Evolutionary conservation across 345 rosid species (phyloP), one percentile per base, ranked within the genome.

Genomic region (Populus ilicifolia): DNA sequence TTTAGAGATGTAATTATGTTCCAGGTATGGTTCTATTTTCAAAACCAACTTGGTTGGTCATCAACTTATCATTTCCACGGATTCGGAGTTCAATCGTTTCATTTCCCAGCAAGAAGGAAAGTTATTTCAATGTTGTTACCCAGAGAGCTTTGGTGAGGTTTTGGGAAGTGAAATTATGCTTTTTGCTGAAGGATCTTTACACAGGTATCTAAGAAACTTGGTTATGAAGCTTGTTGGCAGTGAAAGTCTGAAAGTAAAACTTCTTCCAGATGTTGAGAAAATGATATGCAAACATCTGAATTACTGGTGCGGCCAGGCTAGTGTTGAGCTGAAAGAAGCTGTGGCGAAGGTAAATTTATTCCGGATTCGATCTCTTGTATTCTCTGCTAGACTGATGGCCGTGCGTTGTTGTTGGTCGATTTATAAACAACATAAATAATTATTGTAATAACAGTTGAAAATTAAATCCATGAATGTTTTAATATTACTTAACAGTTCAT

Each of bases 101-200:
- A 84, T 87, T 29, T 79, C 88, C 74, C 87, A 71, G 35, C 84
- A 86, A 77, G 92, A 90, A 43, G 85, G 83, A 77, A 83, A 33
- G 56, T 73, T 75, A 8, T 84, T 87, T 63, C 21, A 70, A 17
- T 21, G 83, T 35, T 82, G 85, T 72, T 87, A 80, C 65, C 76
- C 83, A 2, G 86, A 86, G 12, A 81, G 85, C 35, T 68, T 87
- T 43, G 71, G 33, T 14, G 66, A 79, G 50, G 79, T 90, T 61
- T 46, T 84, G 2, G 91, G 89, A 23, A 20, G 75, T 44, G 66
- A 86, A 25, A 80, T 56, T 71, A 10, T 83, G 38, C 67, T 80
- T 8, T 66, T 69, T 9, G 33, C 75, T 11, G 70, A 78, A 71
- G 91, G 90, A 6, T 74, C 9, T 5, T 6, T 78, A 43, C 90